These are phyloP conservation scores for Lepidium sativum DNA, from an alignment of 345 rosid species.

Conservation along the genomic window DNA sequence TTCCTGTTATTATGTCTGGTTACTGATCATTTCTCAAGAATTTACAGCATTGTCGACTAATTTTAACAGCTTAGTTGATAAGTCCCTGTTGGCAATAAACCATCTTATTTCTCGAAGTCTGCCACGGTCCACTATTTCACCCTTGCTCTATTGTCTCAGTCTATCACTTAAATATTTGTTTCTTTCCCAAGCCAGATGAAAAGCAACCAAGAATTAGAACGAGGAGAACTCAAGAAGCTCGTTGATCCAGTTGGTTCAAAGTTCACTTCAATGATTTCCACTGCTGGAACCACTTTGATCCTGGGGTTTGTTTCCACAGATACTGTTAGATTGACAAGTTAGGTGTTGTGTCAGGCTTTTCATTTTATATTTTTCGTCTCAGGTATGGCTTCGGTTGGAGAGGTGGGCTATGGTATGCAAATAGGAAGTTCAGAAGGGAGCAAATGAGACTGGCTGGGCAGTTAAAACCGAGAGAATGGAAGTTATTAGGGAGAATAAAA, in stretches of 20 bases:
- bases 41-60: background rate
- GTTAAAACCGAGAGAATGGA: constrained; percentile 64
- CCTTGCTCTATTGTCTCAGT: background rate
- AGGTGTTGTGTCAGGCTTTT: background rate
- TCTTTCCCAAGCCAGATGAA: constrained; percentile 44
- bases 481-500: constrained; percentile 50
- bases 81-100: background rate
- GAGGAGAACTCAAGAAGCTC: constrained; percentile 65
- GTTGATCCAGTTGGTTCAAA: constrained; percentile 53
- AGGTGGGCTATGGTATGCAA: constrained; percentile 89
- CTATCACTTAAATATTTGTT: background rate
- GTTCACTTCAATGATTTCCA: constrained; percentile 49
- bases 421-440: constrained; percentile 66
- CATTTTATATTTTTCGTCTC: background rate
- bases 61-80: background rate
- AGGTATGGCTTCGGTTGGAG: constrained; percentile 96
- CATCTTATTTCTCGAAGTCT: too few species aligned
- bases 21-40: background rate
- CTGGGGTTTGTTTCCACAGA: constrained; percentile 51
- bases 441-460: constrained; percentile 78
- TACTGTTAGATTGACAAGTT: background rate
- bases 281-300: constrained; percentile 70
- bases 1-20: background rate
- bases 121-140: background rate
- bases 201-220: constrained; percentile 43